These are phyloP conservation scores for Acanthamoeba pearcei DNA, from an alignment of 208 protist species.

Conservation along the genomic window DNA sequence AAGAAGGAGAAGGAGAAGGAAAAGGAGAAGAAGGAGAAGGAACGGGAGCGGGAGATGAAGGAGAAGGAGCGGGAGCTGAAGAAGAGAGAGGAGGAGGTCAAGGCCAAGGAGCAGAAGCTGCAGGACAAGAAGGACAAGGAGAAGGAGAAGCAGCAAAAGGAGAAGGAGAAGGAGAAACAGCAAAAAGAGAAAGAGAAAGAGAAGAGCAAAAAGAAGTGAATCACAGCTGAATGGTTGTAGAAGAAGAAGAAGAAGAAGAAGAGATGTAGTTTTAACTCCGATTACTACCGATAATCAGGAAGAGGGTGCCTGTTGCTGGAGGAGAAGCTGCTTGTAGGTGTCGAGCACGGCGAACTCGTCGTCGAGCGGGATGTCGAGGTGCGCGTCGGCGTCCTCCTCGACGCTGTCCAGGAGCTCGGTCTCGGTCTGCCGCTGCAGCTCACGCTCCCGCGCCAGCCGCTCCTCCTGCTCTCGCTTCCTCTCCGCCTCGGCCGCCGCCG, in stretches of 20 bases:
- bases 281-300: no score
- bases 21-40: background rate
- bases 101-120: background rate
- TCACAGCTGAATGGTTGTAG: background rate
- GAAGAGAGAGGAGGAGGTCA: background rate
- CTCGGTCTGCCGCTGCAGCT: slow-evolving; percentile 34
- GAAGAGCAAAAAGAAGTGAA: background rate
- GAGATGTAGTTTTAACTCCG: background rate
- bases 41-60: background rate
- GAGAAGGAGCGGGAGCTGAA: background rate
- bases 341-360: slow-evolving; percentile 33
- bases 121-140: slow-evolving; percentile 4
- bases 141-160: slow-evolving; percentile 32
- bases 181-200: slow-evolving; percentile 18
- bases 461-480: slow-evolving; percentile 22
- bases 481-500: background rate
- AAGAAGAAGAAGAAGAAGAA: background rate
- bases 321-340: background rate
- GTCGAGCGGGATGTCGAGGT: slow-evolving; percentile 29
- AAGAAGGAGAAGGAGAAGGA: background rate
- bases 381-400: slow-evolving; percentile 63
- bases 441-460: background rate
- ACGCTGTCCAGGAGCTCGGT: slow-evolving; percentile 48
- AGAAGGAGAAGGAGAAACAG: background rate
- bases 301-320: background rate